Base-by-base conservation (phyloP, 139 green algal species). In the Chara braunii region DNA sequence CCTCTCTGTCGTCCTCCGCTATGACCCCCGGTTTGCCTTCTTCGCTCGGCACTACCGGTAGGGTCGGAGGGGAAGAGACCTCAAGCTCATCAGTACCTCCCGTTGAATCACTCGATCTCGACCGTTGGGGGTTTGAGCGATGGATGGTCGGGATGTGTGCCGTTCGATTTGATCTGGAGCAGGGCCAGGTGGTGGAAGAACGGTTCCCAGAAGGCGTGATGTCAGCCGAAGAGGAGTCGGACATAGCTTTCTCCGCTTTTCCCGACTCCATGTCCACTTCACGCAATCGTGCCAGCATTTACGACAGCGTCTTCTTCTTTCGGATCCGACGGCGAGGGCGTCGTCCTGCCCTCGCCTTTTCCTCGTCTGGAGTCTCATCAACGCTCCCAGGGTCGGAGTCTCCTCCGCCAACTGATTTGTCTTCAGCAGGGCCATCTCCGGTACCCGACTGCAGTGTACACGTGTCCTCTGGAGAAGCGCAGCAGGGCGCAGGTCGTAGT, bases 281-380 rank as follows among this genome's bases (percentile, higher is more conserved):
- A 3, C 55, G 67, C 67, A 32, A 64, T 12, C 7, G 65, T 22
- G 24, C 68, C 36, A 62, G 26, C 36, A 22, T 80, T 12, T 61
- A 68, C 51, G 72, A 80, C 45, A 48, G 31, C 37, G 14, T 80
- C 57, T 80, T 80, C 59, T 79, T 79, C 70, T 80, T 80, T 37
- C 61, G 72, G 35, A 58, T 80, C n/a, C 31, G 57, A 12, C 36
- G 68, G 11, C 40, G 66, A 44, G 66, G 66, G 24, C n/a, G n/a
- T 28, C 9, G n/a, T n/a, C n/a, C n/a, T n/a, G n/a, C n/a, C n/a
- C n/a, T n/a, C n/a, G n/a, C n/a, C n/a, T n/a, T n/a, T n/a, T n/a
- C n/a, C n/a, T n/a, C n/a, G n/a, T n/a, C n/a, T n/a, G n/a, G n/a
- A n/a, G n/a, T n/a, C n/a, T n/a, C n/a, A n/a, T n/a, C n/a, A n/a